Percentiles rank a stretch among this genome's conserved stretches.
These are phyloP conservation scores for Lumnitzera racemosa DNA, from an alignment of 345 rosid genomes.

Conservation along the genomic window DNA sequence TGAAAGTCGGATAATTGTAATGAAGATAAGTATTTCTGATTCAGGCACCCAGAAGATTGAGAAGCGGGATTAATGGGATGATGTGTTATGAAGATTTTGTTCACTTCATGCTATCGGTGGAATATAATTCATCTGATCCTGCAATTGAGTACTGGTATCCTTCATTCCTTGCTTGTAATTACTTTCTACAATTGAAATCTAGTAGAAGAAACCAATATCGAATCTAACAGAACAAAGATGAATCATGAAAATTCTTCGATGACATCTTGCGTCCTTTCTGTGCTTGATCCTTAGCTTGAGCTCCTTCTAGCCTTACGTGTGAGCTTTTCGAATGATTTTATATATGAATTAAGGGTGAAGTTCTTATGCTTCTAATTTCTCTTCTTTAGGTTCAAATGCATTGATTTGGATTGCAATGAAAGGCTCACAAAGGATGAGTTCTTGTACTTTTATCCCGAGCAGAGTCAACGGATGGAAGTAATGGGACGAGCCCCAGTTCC, in stretches of 20 bases:
- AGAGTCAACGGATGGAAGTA: conserved; percentile 30
- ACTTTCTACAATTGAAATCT: background rate
- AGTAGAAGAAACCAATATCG: too few relatives aligned
- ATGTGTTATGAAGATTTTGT: conserved; percentile 35
- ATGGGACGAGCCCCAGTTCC: conserved; percentile 24
- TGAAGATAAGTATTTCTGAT: background rate
- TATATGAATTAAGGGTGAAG: background rate
- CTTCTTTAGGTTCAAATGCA: conserved; percentile 24
- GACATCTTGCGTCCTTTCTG: too few relatives aligned
- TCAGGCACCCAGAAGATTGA: conserved; percentile 22
- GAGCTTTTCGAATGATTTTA: background rate
- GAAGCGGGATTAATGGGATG: conserved; percentile 24
- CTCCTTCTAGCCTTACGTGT: background rate
- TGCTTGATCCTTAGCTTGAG: background rate
- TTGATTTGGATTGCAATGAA: conserved; percentile 32
- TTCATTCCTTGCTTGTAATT: background rate
- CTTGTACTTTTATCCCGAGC: conserved; percentile 28
- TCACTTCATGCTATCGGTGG: conserved; percentile 27
- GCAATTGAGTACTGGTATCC: conserved; percentile 26
- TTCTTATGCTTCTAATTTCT: background rate
- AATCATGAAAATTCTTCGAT: too few relatives aligned
- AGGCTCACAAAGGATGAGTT: conserved; percentile 22
- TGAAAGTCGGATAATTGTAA: conserved; percentile 9
- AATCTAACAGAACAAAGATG: too few relatives aligned
- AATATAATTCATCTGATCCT: conserved; percentile 27